Base-by-base conservation (phyloP, 345 rosid species). In the Gynandropsis gynandra region DNA sequence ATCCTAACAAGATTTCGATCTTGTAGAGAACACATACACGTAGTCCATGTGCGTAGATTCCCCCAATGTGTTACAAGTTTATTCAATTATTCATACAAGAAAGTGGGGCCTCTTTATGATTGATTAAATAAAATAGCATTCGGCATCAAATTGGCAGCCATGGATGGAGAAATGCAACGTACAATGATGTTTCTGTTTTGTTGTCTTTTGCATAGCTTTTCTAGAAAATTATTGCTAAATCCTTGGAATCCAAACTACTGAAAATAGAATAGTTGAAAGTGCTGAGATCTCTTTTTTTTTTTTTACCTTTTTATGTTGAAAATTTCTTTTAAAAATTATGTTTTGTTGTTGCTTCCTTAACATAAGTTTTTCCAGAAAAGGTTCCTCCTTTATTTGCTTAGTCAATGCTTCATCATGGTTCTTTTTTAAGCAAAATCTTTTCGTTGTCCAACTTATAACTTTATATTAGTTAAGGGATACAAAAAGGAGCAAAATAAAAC, bases 11-110 rank as follows among this genome's bases (percentile, higher is more conserved):
- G 57, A 27, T 56, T 42, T 10, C 39, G 56, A 48, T 43, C 57
- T 8, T 24, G 32, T 49, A 47, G 38, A 40, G 43, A 40, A 21
- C 29, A 48, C 21, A 16, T 43, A 8, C 16, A 35, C 16, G 19
- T 16, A 56, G 41, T 27, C 59, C 69, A 64, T 64, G 63, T 57
- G 69, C 48, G 35, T 50, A 10, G 40, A 37, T 50, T 42, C 62
- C n/a, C 13, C 42, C 3, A 10, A 11, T 16, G 19, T 16, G 5
- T 3, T 54, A 36, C 40, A 9, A 39, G 19, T 63, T 54, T 47
- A n/a, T 41, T 29, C 39, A 8, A 7, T 46, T 8, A 9, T 36
- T 7, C 4, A 8, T 16, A n/a, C 19, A 31, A 42, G 32, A 43
- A 44, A 38, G 50, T 50, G 57, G 52, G 52, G n/a, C 33, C 62